phyloP scores from a whole-genome alignment of 1,284 basidiomycete genomes.

The Apiotrichum porosum region DNA sequence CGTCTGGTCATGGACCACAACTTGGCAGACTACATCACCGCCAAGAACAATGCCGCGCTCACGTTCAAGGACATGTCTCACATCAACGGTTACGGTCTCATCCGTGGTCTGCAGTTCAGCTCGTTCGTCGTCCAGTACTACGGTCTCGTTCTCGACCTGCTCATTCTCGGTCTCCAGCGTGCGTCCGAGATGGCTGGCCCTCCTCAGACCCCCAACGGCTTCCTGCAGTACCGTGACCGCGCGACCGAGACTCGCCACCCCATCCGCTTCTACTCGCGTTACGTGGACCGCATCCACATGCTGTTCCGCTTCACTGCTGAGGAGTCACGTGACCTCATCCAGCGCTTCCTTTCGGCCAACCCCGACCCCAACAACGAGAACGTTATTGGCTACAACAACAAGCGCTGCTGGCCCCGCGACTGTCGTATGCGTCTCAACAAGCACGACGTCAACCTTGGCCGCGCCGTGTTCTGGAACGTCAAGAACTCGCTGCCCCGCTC shows the following conservation, averaged over 20 bases:
- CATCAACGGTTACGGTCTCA: conserved; percentile 61
- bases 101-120: conserved; percentile 91
- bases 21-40: conserved; percentile 94
- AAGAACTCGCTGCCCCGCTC: conserved; percentile 95
- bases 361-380: conserved; percentile 99
- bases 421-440: conserved; percentile 99
- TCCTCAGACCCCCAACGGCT: conserved; percentile 90
- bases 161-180: conserved; percentile 87
- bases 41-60: conserved; percentile 91
- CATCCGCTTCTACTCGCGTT: conserved; percentile 89
- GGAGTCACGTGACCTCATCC: conserved; percentile 94
- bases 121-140: conserved; percentile 98
- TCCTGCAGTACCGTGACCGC: conserved; percentile 89
- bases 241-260: conserved; percentile 90
- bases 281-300: conserved; percentile 87
- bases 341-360: conserved; percentile 92
- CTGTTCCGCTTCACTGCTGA: conserved; percentile 98
- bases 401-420: conserved; percentile 97
- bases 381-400: conserved; percentile 98
- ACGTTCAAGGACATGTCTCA: conserved; percentile 75
- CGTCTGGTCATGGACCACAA: conserved; percentile 96
- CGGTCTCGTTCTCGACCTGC: conserved; percentile 80
- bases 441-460: conserved; percentile 96
- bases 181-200: conserved; percentile 97
- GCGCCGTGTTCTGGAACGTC: conserved; percentile 99